Percentiles rank a stretch among this genome's conserved stretches.
phyloP scores from a whole-genome alignment of 495 filamentous ascomycete species.

The Viridothelium virens region DNA sequence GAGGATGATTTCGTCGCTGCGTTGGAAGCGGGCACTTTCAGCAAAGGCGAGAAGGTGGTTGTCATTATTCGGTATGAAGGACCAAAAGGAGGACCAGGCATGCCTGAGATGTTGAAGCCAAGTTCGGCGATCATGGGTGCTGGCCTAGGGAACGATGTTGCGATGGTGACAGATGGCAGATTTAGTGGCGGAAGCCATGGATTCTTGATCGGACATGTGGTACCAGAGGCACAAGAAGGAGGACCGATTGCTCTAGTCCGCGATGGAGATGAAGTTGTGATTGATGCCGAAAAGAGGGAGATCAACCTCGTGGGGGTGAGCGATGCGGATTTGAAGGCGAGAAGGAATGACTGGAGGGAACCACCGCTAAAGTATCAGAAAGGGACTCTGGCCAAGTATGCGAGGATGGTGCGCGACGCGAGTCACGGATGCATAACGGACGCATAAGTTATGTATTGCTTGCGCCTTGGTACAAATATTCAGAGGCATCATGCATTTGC shows the following conservation, averaged over 20 bases:
- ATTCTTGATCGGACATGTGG: conserved; percentile 71
- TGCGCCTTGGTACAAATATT: background rate
- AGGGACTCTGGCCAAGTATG: conserved; percentile 74
- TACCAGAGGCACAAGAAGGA: conserved; percentile 62
- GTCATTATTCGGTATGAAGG: conserved; percentile 96
- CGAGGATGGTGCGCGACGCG: conserved; percentile 58
- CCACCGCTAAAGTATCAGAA: conserved; percentile 59
- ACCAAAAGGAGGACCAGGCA: conserved; percentile 70
- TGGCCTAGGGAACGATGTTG: conserved; percentile 73
- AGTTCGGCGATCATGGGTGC: conserved; percentile 78
- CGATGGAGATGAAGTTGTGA: conserved; percentile 62
- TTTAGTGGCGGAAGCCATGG: conserved; percentile 74
- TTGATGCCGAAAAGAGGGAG: conserved; percentile 60
- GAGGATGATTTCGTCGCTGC: conserved; percentile 42
- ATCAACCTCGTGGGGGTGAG: conserved; percentile 52
- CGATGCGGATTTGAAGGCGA: conserved; percentile 54
- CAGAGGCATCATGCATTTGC: no score
- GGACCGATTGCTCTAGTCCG: conserved; percentile 60
- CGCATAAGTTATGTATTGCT: conserved; percentile 28
- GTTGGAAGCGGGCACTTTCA: conserved; percentile 60
- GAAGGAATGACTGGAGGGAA: conserved; percentile 58
- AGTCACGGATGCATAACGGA: conserved; percentile 78
- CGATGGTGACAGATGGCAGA: conserved; percentile 69
- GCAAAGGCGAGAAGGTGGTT: conserved; percentile 95
- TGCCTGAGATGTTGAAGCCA: conserved; percentile 87